Base-by-base conservation (phyloP, 768 basidiomycete species). In the Exsudoporus frostii region DNA sequence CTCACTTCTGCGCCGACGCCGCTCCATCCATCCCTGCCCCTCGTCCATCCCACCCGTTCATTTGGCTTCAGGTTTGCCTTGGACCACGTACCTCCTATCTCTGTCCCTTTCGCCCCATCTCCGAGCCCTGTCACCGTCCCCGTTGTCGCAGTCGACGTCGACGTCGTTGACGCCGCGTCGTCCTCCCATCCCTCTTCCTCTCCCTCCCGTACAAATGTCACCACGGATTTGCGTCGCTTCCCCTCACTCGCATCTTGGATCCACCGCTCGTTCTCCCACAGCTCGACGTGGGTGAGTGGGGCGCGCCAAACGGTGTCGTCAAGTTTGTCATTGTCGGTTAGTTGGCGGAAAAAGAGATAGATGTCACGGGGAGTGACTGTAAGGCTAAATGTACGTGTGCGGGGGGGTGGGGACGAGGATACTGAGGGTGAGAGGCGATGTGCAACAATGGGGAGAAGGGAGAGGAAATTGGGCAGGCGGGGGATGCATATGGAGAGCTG, bases 251-350 rank as follows among this genome's bases (percentile, higher is more conserved):
- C 47, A 30, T 56, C 53, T 30, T 69, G 66, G 33, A 68, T 64
- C 71, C 79, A 85, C 17, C 90, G 76, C 65, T 92, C 88, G 68
- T 91, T 92, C 74, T 92, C 90, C 75, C 81, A 92, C 22, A 92
- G 64, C 66, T 89, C 86, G 15, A 92, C 87, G 32, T 83, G 79
- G 7, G 80, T 67, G 71, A 85, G 76, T 63, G 86, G 81, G 2
- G 84, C 74, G 0, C 69, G 73, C 88, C 88, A 91, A 40, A 80
- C 81, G 27, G 63, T 69, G 61, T 90, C 86, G 7, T 76, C 73
- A 4, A 92, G 76, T 11, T 72, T 74, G 56, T 91, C 86, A 56
- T 92, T 74, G 58, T 92, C 86, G 20, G 84, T 60, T 1, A 83
- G 39, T 2, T 65, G 65, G 6, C 62, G 60, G n/a, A 71, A 20